Conservation (phyloP, 495 filamentous ascomycete species). For the Penicillium macrosclerotiorum region DNA sequence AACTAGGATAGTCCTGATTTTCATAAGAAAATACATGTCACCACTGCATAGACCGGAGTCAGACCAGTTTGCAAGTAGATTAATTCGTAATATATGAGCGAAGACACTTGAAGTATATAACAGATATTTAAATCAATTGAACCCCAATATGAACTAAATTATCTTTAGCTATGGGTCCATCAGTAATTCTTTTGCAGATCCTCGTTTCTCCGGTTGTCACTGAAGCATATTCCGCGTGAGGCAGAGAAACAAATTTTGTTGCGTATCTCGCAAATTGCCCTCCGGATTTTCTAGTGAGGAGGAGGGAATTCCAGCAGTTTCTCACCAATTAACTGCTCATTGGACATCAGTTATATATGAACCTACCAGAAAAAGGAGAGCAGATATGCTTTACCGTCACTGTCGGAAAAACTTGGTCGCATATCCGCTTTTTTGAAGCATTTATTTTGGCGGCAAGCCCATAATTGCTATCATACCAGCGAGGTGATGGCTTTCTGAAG, state of each 20-base stretch:
- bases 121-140: background rate
- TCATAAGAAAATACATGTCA: too few species aligned
- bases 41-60: too few species aligned
- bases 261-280: conserved; percentile 20
- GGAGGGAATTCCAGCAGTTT: conserved; percentile 7
- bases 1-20: too few species aligned
- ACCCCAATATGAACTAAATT: background rate
- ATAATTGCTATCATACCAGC: conserved; percentile 41
- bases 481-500: conserved; percentile 39
- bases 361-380: background rate
- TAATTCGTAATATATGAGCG: too few species aligned
- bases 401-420: conserved; percentile 25
- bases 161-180: conserved; percentile 24
- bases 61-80: too few species aligned
- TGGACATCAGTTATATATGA: background rate
- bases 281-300: conserved; percentile 21
- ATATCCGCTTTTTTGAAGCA: conserved; percentile 29
- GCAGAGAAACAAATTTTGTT: conserved; percentile 33
- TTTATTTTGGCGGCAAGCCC: conserved; percentile 36
- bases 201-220: conserved; percentile 39
- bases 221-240: conserved; percentile 43
- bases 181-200: conserved; percentile 39
- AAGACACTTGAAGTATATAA: background rate
- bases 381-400: conserved; percentile 1
- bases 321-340: conserved; percentile 14